These are phyloP conservation scores for Pichia sp. DNA, from an alignment of 1,139 yeast genomes.

Conservation along the genomic window DNA sequence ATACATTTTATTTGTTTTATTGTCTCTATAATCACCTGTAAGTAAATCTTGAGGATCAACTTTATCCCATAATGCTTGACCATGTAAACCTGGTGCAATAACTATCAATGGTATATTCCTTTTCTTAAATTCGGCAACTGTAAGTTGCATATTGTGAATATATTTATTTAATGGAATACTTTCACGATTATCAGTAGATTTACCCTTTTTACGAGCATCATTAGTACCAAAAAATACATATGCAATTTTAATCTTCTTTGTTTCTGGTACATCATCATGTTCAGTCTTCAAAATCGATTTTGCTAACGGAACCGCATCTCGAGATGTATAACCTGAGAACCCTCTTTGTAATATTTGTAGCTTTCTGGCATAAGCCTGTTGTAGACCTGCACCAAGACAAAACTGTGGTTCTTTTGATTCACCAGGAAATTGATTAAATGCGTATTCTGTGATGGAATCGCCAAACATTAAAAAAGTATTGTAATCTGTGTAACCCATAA, in stretches of 20 bases:
- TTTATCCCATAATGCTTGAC: constrained; percentile 35
- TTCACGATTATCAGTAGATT: constrained; percentile 37
- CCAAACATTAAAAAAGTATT: constrained; percentile 56
- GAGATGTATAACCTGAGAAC: constrained; percentile 53
- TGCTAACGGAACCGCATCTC: constrained; percentile 42
- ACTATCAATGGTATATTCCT: constrained; percentile 44
- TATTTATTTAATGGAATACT: constrained; percentile 48
- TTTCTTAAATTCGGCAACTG: constrained; percentile 37
- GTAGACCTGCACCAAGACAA: constrained; percentile 47
- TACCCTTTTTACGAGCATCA: constrained; percentile 42
- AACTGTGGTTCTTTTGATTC: constrained; percentile 29
- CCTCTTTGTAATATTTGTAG: constrained; percentile 58
- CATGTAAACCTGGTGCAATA: constrained; percentile 62
- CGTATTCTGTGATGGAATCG: constrained; percentile 60
- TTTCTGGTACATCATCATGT: constrained; percentile 31
- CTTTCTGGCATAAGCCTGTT: constrained; percentile 43
- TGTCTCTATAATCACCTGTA: constrained; percentile 36
- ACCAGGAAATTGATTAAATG: constrained; percentile 32
- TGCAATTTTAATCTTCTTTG: constrained; percentile 29
- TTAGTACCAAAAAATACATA: constrained; percentile 74
- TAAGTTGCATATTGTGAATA: constrained; percentile 37
- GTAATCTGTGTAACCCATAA: constrained; percentile 16
- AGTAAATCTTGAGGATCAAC: constrained; percentile 27
- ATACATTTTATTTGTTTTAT: constrained; percentile 40
- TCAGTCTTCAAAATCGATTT: constrained; percentile 45